phyloP scores from a whole-genome alignment of 192 early-diverging fungal genomes.

The Mortierella claussenii region DNA sequence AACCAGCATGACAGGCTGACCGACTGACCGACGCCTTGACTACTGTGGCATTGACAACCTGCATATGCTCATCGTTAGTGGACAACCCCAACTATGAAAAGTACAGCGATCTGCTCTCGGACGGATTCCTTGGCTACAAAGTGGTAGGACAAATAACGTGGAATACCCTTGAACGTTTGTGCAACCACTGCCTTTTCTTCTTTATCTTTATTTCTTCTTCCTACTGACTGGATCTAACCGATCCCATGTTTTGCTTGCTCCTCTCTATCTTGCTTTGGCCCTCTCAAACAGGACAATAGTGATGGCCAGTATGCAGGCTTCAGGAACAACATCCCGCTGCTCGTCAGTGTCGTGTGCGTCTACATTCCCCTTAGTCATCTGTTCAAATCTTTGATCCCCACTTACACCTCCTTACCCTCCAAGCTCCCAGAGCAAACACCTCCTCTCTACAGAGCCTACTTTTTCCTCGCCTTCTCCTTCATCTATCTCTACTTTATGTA shows the following conservation, averaged over 20 bases:
- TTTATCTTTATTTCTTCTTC: background rate
- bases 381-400: constrained; percentile 30
- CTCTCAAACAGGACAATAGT: constrained; percentile 82
- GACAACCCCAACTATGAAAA: constrained; percentile 53
- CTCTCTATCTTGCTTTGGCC: too few relatives aligned
- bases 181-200: background rate
- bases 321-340: constrained; percentile 68
- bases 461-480: constrained; percentile 67
- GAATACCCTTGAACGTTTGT: background rate
- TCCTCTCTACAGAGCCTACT: constrained; percentile 53
- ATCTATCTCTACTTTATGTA: constrained; percentile 76
- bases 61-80: background rate
- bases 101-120: constrained; percentile 37
- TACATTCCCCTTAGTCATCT: constrained; percentile 63
- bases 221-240: too few relatives aligned
- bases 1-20: too few relatives aligned
- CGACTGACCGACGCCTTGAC: too few relatives aligned
- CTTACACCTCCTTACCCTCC: constrained; percentile 22
- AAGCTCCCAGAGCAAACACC: constrained; percentile 16
- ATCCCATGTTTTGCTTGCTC: too few relatives aligned
- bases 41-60: too few relatives aligned
- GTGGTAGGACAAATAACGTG: constrained; percentile 11
- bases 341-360: constrained; percentile 59
- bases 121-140: constrained; percentile 52
- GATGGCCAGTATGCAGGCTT: constrained; percentile 77